Evolutionary conservation across 345 rosid species (phyloP), one percentile per base, ranked within the genome.

Genomic region (Corymbia maculata): DNA sequence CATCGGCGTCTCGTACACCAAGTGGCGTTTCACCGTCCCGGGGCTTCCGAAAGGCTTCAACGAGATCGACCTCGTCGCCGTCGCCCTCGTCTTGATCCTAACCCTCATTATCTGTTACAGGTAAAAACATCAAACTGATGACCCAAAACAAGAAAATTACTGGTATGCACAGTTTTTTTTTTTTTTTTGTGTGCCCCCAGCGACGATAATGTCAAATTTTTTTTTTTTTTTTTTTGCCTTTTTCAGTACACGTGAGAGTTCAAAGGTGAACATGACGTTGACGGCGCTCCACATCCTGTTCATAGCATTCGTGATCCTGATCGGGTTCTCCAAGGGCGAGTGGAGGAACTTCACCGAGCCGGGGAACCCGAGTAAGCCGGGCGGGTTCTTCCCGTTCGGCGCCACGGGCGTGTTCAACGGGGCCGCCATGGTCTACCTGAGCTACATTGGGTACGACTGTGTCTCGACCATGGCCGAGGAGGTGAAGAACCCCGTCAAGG

Each of bases 391-490:
- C 52, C 98, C 99, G 5, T 88, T 90, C 57, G 99, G 99, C 15
- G 94, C 89, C 50, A 51, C 94, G 12, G 99, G 99, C 2, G 98
- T 95, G 42, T 94, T 97, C 89, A 93, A 92, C 16, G 99, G 98
- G 44, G 98, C 99, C 0, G 95, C 99, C 2, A 88, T 92, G 95
- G 99, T 97, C 26, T 97, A 96, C 53, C 3, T 97, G 52, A 96
- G 99, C 86, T 97, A 97, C 75, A 97, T 97, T 2, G 99, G 99
- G 11, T 97, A 97, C 94, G 99, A 97, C 90, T 98, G 99, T 88
- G 98, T 97, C 75, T 96, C 99, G 0, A 97, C 99, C 22, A 94
- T 97, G 95, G 97, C 99, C 13, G 99, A 97, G 89, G 99, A 97
- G 92, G 98, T 96, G 11, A 88, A 89, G 51, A 82, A 97, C 86